Evolutionary conservation across 2,329 filamentous ascomycete genomes (phyloP), one percentile per base, ranked within the genome.

Genomic region (Beauveria pseudobassiana): DNA sequence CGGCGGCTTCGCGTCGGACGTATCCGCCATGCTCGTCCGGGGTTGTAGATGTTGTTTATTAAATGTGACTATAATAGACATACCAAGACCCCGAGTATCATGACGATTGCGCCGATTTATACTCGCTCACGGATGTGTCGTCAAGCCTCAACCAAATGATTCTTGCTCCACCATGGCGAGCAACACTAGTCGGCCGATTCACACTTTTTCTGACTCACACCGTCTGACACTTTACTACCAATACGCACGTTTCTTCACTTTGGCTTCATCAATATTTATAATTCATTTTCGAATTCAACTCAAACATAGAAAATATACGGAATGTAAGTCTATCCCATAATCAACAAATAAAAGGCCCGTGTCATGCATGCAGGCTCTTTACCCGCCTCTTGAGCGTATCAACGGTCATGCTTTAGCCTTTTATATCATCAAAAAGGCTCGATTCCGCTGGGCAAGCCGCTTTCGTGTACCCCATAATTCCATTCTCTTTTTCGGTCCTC

Each of bases 271-370:
- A 24, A 8, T 6, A 18, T n/a, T n/a, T n/a, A n/a, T n/a, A 2
- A 38, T 16, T 38, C 34, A 38, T 16, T 38, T 38, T 38, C 34
- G 14, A 16, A 38, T 16, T 38, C 34, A 16, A 5, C 12, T 38
- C 16, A 28, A 59, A 50, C 55, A 50, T 24, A 56, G 24, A 30
- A 45, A 40, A 49, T 50, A 20, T 38, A 30, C 42, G 26, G 46
- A 50, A 51, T 48, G 38, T 48, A n/a, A 53, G 57, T 60, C 57
- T 60, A 60, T 60, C 57, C 57, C 49, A 51, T 51, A 26, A 62
- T 48, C 34, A 61, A 28, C 50, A 62, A 53, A 54, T 34, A 61
- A 54, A 61, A 62, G 40, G 43, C 60, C 53, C 34, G 18, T 24
- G 16, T 62, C 60, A 58, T 62, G 46, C 60, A 58, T 62, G 48